These are phyloP conservation scores for Chimonanthus salicifolius DNA, from an alignment of 164 flowering plant species.

Conservation along the genomic window DNA sequence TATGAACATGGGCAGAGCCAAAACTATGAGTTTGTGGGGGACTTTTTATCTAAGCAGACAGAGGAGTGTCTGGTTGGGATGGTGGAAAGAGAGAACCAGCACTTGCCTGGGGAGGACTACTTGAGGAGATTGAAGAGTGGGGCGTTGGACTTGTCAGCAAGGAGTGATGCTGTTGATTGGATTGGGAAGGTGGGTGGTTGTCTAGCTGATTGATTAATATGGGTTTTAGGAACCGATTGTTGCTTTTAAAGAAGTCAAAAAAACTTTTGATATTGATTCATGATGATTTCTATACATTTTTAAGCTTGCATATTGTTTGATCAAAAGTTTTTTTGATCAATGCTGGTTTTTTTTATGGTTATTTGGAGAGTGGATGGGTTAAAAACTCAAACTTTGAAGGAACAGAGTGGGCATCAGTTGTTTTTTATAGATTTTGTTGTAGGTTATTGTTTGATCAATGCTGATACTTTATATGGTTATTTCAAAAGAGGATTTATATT, in stretches of 20 bases:
- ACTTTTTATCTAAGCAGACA: slow-evolving; percentile 34
- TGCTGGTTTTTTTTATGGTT: too few species aligned
- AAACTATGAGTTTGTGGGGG: slow-evolving; percentile 27
- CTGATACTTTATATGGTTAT: background rate
- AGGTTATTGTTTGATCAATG: background rate
- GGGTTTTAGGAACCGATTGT: background rate
- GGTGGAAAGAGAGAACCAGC: slow-evolving; percentile 55
- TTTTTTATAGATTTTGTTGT: too few species aligned
- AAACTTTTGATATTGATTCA: too few species aligned
- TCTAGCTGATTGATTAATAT: background rate
- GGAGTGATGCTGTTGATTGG: slow-evolving; percentile 74
- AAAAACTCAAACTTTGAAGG: too few species aligned
- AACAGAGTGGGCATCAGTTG: too few species aligned
- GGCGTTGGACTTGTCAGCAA: slow-evolving; percentile 52
- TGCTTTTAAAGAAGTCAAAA: too few species aligned
- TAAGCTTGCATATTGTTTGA: too few species aligned
- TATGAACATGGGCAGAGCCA: slow-evolving; percentile 12
- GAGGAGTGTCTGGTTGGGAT: slow-evolving; percentile 58
- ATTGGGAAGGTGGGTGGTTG: slow-evolving; percentile 65
- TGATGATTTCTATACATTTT: background rate
- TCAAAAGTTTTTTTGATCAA: too few species aligned
- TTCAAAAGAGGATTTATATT: background rate
- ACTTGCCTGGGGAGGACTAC: slow-evolving; percentile 53
- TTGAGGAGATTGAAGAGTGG: slow-evolving; percentile 49
- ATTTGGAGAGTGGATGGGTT: too few species aligned